Percentiles rank a stretch among this genome's conserved stretches.
Conservation (phyloP, 169 alveolate species). For the Cryptosporidium xiaoi region DNA sequence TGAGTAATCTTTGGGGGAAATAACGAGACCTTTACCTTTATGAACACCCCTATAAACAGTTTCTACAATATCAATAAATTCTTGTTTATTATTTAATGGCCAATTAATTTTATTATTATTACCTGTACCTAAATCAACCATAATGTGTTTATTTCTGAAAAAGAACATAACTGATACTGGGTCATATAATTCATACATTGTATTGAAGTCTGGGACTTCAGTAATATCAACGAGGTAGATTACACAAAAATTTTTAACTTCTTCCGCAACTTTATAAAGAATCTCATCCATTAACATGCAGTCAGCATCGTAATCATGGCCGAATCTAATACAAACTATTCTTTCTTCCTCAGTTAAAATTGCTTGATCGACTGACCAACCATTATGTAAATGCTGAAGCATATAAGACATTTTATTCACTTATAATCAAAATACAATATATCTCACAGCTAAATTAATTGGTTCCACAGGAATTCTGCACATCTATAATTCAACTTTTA, state of each 20-base stretch:
- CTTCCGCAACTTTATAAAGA: conserved; percentile 94
- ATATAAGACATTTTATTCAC: conserved; percentile 92
- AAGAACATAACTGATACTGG: conserved; percentile 99
- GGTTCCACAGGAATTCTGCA: too few relatives aligned
- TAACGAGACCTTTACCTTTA: conserved; percentile 97
- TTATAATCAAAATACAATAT: too few relatives aligned
- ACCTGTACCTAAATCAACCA: conserved; percentile 99
- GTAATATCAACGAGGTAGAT: conserved; percentile 97
- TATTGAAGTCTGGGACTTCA: conserved; percentile 99
- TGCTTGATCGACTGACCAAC: conserved; percentile 99
- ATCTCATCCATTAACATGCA: conserved; percentile 99
- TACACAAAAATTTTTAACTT: conserved; percentile 95
- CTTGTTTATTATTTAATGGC: conserved; percentile 97
- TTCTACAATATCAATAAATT: conserved; percentile 97
- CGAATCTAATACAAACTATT: conserved; percentile 97
- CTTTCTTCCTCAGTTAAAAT: conserved; percentile 96
- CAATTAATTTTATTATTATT: conserved; percentile 98
- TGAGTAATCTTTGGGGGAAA: conserved; percentile 96
- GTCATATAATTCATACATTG: conserved; percentile 98
- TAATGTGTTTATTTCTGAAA: conserved; percentile 97
- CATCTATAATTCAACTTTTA: too few relatives aligned
- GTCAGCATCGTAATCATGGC: conserved; percentile 97
- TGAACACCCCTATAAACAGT: conserved; percentile 97
- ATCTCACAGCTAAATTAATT: too few relatives aligned
- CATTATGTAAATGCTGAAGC: conserved; percentile 97